These are phyloP conservation scores for Epichloe baconii DNA, from an alignment of 2,329 filamentous ascomycete species.

Conservation along the genomic window DNA sequence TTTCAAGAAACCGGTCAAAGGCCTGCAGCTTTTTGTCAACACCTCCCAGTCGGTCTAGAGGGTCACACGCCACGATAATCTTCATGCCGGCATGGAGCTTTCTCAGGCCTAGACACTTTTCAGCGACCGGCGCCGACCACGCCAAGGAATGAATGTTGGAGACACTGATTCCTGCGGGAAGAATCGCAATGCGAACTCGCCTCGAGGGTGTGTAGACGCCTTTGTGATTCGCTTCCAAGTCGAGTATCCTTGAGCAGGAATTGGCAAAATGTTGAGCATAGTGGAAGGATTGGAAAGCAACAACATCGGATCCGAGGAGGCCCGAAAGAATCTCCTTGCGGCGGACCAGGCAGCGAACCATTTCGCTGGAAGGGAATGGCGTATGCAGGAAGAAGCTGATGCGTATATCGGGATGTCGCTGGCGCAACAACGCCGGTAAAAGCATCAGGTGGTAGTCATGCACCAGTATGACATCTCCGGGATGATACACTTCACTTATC, in stretches of 20 bases:
- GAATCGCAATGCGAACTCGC: slow-evolving; percentile 1
- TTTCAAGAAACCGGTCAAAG: slow-evolving; percentile 79
- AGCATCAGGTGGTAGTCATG: slow-evolving; percentile 92
- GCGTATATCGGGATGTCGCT: slow-evolving; percentile 75
- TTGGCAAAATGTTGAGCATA: slow-evolving; percentile 90
- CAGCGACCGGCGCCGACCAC: slow-evolving; percentile 55
- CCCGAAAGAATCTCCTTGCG: slow-evolving; percentile 83
- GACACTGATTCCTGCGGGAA: slow-evolving; percentile 57
- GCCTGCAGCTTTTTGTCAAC: slow-evolving; percentile 88
- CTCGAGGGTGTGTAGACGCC: slow-evolving; percentile 69
- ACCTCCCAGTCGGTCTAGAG: slow-evolving; percentile 81
- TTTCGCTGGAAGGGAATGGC: slow-evolving; percentile 91
- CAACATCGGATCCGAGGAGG: slow-evolving; percentile 75
- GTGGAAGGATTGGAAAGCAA: slow-evolving; percentile 89
- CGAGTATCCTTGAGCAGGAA: slow-evolving; percentile 78
- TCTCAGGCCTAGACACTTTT: slow-evolving; percentile 58
- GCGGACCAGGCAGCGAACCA: slow-evolving; percentile 72
- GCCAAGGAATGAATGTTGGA: slow-evolving; percentile 60
- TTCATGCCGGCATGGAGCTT: slow-evolving; percentile 73
- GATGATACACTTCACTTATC: slow-evolving; percentile 76
- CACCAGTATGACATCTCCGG: slow-evolving; percentile 79
- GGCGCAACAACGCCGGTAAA: slow-evolving; percentile 73
- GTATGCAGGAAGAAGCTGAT: slow-evolving; percentile 89
- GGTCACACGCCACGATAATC: slow-evolving; percentile 84
- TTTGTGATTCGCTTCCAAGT: slow-evolving; percentile 67